Evolutionary conservation across 2,329 filamentous ascomycete species (phyloP).

Genomic region (Nemania sp.): DNA sequence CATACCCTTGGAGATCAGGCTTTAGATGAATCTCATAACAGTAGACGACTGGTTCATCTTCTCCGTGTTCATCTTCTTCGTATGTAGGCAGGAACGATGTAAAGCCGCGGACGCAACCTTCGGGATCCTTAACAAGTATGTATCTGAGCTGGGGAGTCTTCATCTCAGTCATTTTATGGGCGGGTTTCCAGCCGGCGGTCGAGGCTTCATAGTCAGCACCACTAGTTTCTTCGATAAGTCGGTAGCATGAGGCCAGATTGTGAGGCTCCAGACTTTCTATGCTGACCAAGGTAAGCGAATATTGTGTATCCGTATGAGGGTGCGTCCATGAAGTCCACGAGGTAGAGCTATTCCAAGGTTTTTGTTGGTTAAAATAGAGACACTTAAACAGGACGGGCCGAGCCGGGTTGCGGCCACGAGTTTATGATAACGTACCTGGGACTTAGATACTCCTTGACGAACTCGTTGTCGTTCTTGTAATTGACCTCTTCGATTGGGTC

Average conservation of each 20-base stretch:
- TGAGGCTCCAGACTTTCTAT: slow-evolving; percentile 44
- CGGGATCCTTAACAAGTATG: slow-evolving; percentile 56
- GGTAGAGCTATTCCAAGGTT: slow-evolving; percentile 20
- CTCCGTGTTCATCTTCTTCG: slow-evolving; percentile 68
- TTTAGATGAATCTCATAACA: slow-evolving; percentile 78
- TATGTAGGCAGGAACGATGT: slow-evolving; percentile 73
- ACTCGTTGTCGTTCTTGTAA: slow-evolving; percentile 50
- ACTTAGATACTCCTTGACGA: slow-evolving; percentile 52
- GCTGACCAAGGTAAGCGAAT: slow-evolving; percentile 49
- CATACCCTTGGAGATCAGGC: slow-evolving; percentile 57
- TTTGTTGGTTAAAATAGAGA: slow-evolving; percentile 4
- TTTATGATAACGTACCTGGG: slow-evolving; percentile 44
- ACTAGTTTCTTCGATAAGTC: slow-evolving; percentile 65
- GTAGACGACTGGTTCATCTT: slow-evolving; percentile 68
- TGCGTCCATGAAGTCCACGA: slow-evolving; percentile 53
- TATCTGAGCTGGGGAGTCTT: slow-evolving; percentile 67
- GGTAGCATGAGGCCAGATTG: slow-evolving; percentile 58
- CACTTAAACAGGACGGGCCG: not conserved
- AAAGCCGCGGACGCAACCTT: slow-evolving; percentile 53
- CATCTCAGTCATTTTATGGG: slow-evolving; percentile 69
- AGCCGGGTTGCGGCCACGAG: not conserved
- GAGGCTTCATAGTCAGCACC: slow-evolving; percentile 65
- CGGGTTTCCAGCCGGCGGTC: slow-evolving; percentile 63
- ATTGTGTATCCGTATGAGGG: slow-evolving; percentile 47
- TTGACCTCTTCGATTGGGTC: slow-evolving; percentile 54